Evolutionary conservation across 345 rosid genomes (phyloP).

Genomic region (Citropsis articulata): DNA sequence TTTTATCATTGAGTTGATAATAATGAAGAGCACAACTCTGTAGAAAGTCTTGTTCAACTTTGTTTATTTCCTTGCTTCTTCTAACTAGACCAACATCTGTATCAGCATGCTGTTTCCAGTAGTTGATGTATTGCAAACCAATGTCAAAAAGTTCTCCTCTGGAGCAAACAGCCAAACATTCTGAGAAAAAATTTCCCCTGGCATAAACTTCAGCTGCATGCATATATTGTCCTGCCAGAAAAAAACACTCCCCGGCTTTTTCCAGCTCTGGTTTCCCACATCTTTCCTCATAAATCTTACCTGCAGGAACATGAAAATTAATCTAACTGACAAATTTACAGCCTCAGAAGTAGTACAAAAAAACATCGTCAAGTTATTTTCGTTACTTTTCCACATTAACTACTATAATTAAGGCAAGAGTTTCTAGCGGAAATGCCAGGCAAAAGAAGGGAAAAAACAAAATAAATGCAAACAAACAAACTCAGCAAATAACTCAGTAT

Average conservation of each 20-base stretch:
- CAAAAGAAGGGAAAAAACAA: no score
- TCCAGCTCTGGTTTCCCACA: constrained; percentile 32
- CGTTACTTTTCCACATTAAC: no score
- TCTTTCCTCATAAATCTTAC: constrained; percentile 35
- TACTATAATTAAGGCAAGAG: background rate
- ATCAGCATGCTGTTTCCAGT: constrained; percentile 29
- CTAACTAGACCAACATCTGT: background rate
- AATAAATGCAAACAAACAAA: background rate
- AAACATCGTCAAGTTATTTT: no score
- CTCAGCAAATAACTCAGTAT: background rate
- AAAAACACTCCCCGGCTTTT: constrained; percentile 48
- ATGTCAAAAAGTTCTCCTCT: constrained; percentile 38
- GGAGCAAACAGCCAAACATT: constrained; percentile 34
- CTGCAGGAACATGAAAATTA: constrained; percentile 19
- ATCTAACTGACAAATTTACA: background rate
- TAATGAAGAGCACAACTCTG: constrained; percentile 37
- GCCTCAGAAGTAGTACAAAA: background rate
- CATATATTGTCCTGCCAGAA: constrained; percentile 27
- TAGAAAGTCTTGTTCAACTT: constrained; percentile 34
- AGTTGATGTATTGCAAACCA: constrained; percentile 37
- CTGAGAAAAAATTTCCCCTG: constrained; percentile 24
- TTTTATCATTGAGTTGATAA: constrained; percentile 22
- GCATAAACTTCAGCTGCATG: constrained; percentile 44
- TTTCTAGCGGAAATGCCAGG: background rate
- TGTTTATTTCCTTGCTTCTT: constrained; percentile 26